Conservation (phyloP, 805 yeast species). For the Sporopachydermia quercuum region DNA sequence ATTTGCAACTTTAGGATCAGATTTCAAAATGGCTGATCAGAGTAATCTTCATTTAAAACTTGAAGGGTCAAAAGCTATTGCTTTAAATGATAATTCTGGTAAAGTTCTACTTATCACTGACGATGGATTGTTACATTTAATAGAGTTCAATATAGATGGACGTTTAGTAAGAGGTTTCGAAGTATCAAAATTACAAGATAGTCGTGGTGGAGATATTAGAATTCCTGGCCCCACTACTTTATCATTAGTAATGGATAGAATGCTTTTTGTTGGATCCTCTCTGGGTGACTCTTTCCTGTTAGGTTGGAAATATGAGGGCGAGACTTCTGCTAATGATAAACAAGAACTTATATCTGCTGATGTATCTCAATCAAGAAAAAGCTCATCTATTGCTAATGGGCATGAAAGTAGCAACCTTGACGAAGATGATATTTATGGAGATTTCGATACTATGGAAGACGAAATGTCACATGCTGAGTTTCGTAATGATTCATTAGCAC, state of each 20-base stretch:
- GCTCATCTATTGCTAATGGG: not conserved
- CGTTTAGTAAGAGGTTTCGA: constrained; percentile 17
- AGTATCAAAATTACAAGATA: constrained; percentile 6
- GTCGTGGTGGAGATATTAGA: constrained; percentile 10
- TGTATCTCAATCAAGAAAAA: constrained; percentile 6
- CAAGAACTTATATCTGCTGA: constrained; percentile 5
- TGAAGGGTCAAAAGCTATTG: constrained; percentile 33
- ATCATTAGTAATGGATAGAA: constrained; percentile 25
- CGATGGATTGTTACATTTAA: constrained; percentile 28
- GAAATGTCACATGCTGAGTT: constrained; percentile 7
- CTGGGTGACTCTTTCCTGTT: constrained; percentile 45
- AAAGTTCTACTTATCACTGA: constrained; percentile 26
- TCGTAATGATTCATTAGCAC: constrained; percentile 9
- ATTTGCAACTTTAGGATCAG: constrained; percentile 28
- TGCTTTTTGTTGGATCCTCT: constrained; percentile 43
- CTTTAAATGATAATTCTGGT: constrained; percentile 17
- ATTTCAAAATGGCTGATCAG: constrained; percentile 30
- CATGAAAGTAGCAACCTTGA: constrained; percentile 10
- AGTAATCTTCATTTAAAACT: constrained; percentile 35
- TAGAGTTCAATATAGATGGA: constrained; percentile 24
- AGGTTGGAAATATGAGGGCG: constrained; percentile 19
- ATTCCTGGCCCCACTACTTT: constrained; percentile 25
- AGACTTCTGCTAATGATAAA: not conserved
- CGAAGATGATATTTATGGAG: constrained; percentile 12
- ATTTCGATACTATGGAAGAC: constrained; percentile 5